Conservation (phyloP, 1,284 basidiomycete genomes). For the Neonothopanus nambi region DNA sequence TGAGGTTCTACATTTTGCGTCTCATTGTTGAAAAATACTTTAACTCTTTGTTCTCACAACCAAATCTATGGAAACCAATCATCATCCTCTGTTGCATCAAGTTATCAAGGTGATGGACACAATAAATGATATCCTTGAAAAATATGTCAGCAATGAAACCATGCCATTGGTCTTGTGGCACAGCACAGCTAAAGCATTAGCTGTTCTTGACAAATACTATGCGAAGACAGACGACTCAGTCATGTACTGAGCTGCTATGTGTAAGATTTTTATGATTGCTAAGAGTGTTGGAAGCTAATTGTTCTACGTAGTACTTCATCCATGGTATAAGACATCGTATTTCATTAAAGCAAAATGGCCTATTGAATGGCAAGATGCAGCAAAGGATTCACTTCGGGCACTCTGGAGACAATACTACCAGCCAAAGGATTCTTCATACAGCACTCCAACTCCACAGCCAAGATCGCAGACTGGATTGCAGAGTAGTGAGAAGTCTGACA, state of each 20-base stretch:
- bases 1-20: too few relatives aligned
- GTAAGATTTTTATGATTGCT: too few relatives aligned
- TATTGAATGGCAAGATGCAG: slow-evolving; percentile 14
- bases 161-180: background rate
- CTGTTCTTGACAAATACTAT: slow-evolving; percentile 23
- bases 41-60: too few relatives aligned
- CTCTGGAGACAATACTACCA: slow-evolving; percentile 12
- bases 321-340: slow-evolving; percentile 11
- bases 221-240: slow-evolving; percentile 20
- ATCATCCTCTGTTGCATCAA: too few relatives aligned
- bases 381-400: slow-evolving; percentile 2
- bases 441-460: too few relatives aligned
- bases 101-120: slow-evolving; percentile 17
- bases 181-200: slow-evolving; percentile 11
- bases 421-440: too few relatives aligned
- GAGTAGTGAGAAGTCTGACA: too few relatives aligned
- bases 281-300: too few relatives aligned
- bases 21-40: too few relatives aligned
- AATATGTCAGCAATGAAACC: background rate
- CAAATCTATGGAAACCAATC: too few relatives aligned
- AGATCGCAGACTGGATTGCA: too few relatives aligned
- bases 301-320: slow-evolving; percentile 18
- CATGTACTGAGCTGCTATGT: too few relatives aligned
- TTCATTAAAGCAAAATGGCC: slow-evolving; percentile 15
- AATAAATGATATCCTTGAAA: slow-evolving; percentile 10